Base-by-base conservation (phyloP, 164 flowering plant species). In the Akebia trifoliata region DNA sequence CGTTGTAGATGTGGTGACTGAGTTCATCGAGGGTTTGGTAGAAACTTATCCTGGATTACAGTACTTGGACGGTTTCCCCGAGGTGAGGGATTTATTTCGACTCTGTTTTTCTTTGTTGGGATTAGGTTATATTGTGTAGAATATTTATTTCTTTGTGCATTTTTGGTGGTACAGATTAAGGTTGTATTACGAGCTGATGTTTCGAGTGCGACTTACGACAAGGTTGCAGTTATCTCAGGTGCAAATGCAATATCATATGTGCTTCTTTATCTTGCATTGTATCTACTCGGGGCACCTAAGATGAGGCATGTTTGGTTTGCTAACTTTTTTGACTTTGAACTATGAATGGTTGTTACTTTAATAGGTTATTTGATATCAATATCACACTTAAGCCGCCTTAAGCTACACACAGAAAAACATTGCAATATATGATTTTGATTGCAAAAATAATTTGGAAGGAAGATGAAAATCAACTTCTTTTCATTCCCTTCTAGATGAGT, bases 191-290 rank as follows among this genome's bases (percentile, higher is more conserved):
- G 95, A 21, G 85, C 92, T 65, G 97, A 90, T 77, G 80, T 88
- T 43, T 69, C 84, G 12, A 48, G 79, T 56, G 65, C 75, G n/a
- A 82, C 81, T 6, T 74, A 81, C 63, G 88, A 85, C 74, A 89
- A 90, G 70, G 98, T 93, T 63, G 88, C 97, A 7, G 71, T 93
- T 32, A 87, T 93, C 63, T 93, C 98, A 81, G 97, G 98, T 93
- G 55, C 55, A 70, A 35, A 49, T n/a, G 62, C 17, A 37, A n/a
- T 54, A n/a, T 25, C 14, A 35, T 42, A 15, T 53, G 21, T 56
- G 2, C 35, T 25, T 15, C 36, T 34, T 4, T 34, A 4, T 34
- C 9, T 34, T 34, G 6, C 5, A 9, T 34, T 34, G 9, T 4
- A 4, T 4, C 5, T 34, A 4, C 36, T 34, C 9, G 36, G 9